phyloP scores from a whole-genome alignment of 2,329 filamentous ascomycete genomes.

The Fusarium circinatum region DNA sequence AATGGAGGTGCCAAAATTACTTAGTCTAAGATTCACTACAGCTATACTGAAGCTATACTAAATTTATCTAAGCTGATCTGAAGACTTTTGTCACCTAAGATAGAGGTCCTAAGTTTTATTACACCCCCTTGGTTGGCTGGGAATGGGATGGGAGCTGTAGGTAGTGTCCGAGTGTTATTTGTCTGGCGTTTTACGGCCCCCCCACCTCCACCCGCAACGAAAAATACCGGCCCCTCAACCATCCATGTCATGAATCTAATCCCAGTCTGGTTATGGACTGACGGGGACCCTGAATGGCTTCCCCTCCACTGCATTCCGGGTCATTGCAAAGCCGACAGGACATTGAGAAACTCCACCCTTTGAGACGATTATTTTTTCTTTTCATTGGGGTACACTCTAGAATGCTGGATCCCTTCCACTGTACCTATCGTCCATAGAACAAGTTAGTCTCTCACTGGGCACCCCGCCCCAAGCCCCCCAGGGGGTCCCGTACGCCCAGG shows the following conservation, averaged over 20 bases:
- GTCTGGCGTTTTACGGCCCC: conserved; percentile 5
- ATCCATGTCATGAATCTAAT: conserved; percentile 2
- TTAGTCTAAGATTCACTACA: no score
- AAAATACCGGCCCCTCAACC: conserved; percentile 34
- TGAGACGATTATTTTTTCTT: conserved; percentile 17
- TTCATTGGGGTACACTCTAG: conserved; percentile 39
- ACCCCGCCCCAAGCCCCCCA: conserved; percentile 3
- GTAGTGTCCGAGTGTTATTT: conserved; percentile 8
- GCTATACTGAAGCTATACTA: no score
- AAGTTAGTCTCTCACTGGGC: conserved; percentile 4
- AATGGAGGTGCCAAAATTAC: no score
- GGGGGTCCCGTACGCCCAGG: conserved; percentile 20
- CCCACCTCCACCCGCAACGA: conserved; percentile 21
- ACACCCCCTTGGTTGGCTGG: conserved; percentile 10
- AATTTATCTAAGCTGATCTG: no score
- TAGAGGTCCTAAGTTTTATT: no score
- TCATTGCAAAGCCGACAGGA: conserved; percentile 16
- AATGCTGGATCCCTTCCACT: not conserved
- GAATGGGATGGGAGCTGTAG: conserved; percentile 19
- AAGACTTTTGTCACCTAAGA: no score
- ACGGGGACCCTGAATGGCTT: conserved; percentile 25
- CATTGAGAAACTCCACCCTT: not conserved
- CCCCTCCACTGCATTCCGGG: conserved; percentile 28
- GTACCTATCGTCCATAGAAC: not conserved
- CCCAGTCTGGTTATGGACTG: conserved; percentile 3